Evolutionary conservation across 2,329 filamentous ascomycete genomes (phyloP).

Genomic region (Fusarium mundagurra): DNA sequence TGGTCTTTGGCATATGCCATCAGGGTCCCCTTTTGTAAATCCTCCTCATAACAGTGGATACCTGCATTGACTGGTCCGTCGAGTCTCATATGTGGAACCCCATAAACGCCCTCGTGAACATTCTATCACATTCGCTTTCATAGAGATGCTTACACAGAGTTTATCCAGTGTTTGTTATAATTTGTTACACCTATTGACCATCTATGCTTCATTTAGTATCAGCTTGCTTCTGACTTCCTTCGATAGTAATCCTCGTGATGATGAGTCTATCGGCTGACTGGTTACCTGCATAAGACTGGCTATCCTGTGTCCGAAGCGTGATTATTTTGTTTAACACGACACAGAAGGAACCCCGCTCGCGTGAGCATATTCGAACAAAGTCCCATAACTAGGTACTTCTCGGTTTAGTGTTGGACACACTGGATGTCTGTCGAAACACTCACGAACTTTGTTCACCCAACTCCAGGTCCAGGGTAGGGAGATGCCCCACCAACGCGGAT

Average conservation of each 20-base stretch:
- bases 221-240: neutral
- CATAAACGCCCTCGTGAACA: slow-evolving; percentile 15
- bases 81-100: slow-evolving; percentile 12
- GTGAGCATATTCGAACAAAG: slow-evolving; percentile 16
- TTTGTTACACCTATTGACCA: neutral
- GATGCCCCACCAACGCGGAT: neutral
- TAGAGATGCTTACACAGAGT: neutral
- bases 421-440: neutral
- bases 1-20: slow-evolving; percentile 20
- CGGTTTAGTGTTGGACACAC: neutral
- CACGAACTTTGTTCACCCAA: neutral
- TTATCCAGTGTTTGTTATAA: neutral
- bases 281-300: neutral
- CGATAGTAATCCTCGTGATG: slow-evolving; percentile 11
- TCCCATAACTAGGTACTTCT: neutral
- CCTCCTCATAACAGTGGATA: neutral
- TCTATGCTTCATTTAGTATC: neutral
- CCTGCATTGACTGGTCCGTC: neutral
- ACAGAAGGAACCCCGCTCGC: neutral
- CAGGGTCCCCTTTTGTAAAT: slow-evolving; percentile 32
- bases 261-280: neutral
- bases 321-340: neutral
- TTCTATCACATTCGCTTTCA: slow-evolving; percentile 8
- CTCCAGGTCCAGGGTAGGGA: neutral
- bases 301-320: neutral